These are phyloP conservation scores for Perkinsus chesapeaki DNA, from an alignment of 169 alveolate species.

Conservation along the genomic window DNA sequence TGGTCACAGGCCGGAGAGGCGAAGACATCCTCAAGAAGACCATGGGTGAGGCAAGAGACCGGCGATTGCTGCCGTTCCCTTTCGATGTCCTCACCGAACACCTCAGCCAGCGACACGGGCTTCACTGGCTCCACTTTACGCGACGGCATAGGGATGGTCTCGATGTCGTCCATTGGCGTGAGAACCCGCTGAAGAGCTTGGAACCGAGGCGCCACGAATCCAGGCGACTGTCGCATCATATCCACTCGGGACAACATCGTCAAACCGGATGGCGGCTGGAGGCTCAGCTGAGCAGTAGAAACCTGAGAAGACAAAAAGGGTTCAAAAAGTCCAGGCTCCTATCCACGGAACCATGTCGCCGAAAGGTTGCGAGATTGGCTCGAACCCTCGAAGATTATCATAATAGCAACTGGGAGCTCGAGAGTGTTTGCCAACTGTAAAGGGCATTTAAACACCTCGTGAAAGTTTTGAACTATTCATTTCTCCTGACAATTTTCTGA, in stretches of 20 bases:
- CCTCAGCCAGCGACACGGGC: not conserved
- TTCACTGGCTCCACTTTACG: not conserved
- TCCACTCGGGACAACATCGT: not conserved
- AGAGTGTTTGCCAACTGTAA: too few species aligned
- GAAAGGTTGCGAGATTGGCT: too few species aligned
- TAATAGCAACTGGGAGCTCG: too few species aligned
- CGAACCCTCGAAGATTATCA: too few species aligned
- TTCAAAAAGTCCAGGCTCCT: too few species aligned
- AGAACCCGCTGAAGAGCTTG: not conserved
- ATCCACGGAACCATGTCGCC: too few species aligned
- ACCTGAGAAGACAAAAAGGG: too few species aligned
- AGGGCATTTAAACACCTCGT: too few species aligned
- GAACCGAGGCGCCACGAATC: not conserved
- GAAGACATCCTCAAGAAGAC: not conserved
- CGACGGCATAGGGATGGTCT: not conserved
- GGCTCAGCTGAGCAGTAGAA: not conserved
- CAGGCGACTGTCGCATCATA: not conserved
- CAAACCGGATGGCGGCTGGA: not conserved
- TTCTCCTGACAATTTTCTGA: too few species aligned
- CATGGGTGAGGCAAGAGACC: not conserved
- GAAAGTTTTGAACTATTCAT: too few species aligned
- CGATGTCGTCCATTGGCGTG: not conserved
- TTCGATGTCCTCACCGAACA: not conserved
- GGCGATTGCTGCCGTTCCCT: not conserved
- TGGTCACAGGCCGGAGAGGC: not conserved